Conservation (phyloP, 2,329 filamentous ascomycete genomes). For the Botrytis fabae region DNA sequence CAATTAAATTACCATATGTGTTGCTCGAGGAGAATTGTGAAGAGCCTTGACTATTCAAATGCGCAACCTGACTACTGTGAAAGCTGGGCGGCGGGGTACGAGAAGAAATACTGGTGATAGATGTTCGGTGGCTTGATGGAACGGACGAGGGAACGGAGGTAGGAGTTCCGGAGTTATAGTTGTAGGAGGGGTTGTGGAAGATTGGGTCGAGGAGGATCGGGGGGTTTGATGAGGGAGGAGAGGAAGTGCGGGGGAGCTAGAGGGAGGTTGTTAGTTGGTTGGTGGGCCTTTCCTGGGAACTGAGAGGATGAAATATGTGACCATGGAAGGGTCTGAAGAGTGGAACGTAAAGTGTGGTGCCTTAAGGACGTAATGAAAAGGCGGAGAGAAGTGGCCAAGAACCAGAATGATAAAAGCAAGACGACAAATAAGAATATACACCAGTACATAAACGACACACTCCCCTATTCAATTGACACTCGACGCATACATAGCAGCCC, state of each 20-base stretch:
- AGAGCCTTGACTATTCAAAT: neutral
- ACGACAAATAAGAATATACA: neutral
- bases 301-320: neutral
- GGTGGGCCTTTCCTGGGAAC: neutral
- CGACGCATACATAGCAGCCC: neutral
- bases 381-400: neutral
- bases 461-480: neutral
- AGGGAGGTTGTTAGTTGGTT: neutral
- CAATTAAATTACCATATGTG: neutral
- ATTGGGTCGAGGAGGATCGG: slow-evolving; percentile 34
- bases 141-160: slow-evolving; percentile 29
- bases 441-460: neutral
- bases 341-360: no score
- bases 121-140: slow-evolving; percentile 22
- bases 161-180: slow-evolving; percentile 35
- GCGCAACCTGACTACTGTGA: slow-evolving; percentile 28
- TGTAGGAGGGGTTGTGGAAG: slow-evolving; percentile 25
- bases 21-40: neutral
- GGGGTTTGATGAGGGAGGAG: slow-evolving; percentile 29
- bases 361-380: neutral
- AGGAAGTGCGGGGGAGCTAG: slow-evolving; percentile 33
- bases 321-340: neutral
- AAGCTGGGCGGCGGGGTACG: slow-evolving; percentile 28
- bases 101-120: slow-evolving; percentile 1
- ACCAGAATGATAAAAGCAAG: neutral